These are phyloP conservation scores for Paramecium bursaria DNA, from an alignment of 73 alveolate species.

Conservation along the genomic window DNA sequence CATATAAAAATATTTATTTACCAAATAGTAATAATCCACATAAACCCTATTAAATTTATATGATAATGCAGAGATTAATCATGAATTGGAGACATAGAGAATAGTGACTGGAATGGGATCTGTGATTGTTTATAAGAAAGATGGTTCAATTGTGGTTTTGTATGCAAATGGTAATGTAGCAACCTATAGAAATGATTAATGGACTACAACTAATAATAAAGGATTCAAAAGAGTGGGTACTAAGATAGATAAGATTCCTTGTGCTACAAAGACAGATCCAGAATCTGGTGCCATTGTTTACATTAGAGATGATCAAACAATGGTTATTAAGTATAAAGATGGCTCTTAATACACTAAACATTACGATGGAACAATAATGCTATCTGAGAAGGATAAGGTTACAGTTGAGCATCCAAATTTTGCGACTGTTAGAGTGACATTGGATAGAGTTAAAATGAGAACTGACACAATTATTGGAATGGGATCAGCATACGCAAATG, in stretches of 20 bases:
- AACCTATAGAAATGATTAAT: conserved; percentile 67
- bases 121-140: conserved; percentile 75
- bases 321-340: conserved; percentile 87
- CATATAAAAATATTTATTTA: conserved; percentile 8
- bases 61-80: conserved; percentile 65
- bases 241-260: conserved; percentile 85
- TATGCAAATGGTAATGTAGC: conserved; percentile 83
- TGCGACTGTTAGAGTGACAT: conserved; percentile 56
- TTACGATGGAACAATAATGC: conserved; percentile 93
- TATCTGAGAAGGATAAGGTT: conserved; percentile 79
- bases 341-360: conserved; percentile 87
- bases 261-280: conserved; percentile 91
- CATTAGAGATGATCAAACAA: conserved; percentile 93
- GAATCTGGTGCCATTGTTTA: conserved; percentile 88
- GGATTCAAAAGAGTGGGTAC: conserved; percentile 68
- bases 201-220: conserved; percentile 82
- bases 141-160: conserved; percentile 75
- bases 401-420: conserved; percentile 80
- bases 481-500: conserved; percentile 66
- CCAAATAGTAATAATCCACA: conserved; percentile 7
- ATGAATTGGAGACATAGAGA: conserved; percentile 68
- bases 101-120: conserved; percentile 72
- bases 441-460: conserved; percentile 65
- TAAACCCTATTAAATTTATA: conserved; percentile 53
- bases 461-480: conserved; percentile 64